Base-by-base conservation (phyloP, 179 eudicot genomes). In the Camellia oleifera region DNA sequence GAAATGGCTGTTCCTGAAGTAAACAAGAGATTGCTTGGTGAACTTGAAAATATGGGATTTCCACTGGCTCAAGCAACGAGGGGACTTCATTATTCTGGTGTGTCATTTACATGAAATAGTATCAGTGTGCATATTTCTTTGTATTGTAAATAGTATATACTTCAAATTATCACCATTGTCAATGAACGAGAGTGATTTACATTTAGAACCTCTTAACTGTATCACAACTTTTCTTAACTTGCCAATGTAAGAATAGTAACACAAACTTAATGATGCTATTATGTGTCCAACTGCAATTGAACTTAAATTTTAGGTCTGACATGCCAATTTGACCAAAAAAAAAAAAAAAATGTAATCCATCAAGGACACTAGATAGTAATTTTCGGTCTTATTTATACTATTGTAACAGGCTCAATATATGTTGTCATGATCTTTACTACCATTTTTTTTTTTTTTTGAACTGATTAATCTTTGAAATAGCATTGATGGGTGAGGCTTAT, bases 1-100 rank as follows among this genome's bases (percentile, higher is more conserved):
- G 89, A 85, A 82, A 93, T 93, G 97, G 93, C 86, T 75, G 87
- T 81, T 82, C 89, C 88, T 63, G 85, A 89, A 83, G 95, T 91
- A 20, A 85, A 93, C 81, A 80, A 85, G 82, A 83, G 78, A 42
- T 14, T 91, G 77, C 87, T 90, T 48, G 81, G 64, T 75, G 87
- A 88, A 78, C 89, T 93, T 40, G 85, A 91, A 81, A 90, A 65
- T 61, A 87, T 93, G 95, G 97, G 95, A 54, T 93, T 93, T 78
- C 82, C 92, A 48, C 67, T 82, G 32, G 86, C 89, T 82, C 69
- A 75, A 63, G 90, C 93, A 72, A 87, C 87, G 57, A 81, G 92
- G 72, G 93, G 93, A 67, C 92, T 93, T 78, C 82, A 88, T 81
- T 79, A 53, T 80, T 91, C 91, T 61, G 95, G 97, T 93, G 70